Base-by-base conservation (phyloP, 163 green algal genomes). In the Scenedesmus sp. region DNA sequence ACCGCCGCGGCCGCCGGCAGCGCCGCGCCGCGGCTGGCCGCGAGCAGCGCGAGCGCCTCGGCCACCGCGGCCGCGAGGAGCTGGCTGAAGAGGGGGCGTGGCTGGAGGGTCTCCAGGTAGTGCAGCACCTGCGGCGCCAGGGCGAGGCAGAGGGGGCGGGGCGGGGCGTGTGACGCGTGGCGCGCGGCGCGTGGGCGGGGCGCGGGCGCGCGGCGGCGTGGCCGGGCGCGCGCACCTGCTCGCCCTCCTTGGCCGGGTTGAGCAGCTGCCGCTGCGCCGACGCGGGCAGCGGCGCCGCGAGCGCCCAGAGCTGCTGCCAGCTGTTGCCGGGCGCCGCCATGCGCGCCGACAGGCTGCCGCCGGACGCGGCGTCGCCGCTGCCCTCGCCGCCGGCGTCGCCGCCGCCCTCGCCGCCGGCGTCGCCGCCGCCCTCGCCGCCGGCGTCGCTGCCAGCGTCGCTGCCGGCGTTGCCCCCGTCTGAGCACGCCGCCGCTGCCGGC, bases 71-170 rank as follows among this genome's bases (percentile, higher is more conserved):
- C 58, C 1, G 78, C 81, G 53, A 93, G 74, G 64, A 97, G 84
- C 70, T 93, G 85, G 10, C 83, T 69, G 60, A 92, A 93, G 22
- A 95, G 65, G 28, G 81, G 80, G 0, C 34, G 51, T 2, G 91
- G 89, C 11, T 74, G 65, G 13, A 95, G 57, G 0, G 90, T 94
- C 67, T 97, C 94, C 50, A 97, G 76, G 45, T 89, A 91, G 76
- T 98, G 92, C 54, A 97, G 80, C 24, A 87, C 93, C 5, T 91
- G 89, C 10, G 14, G n/a, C n/a, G n/a, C n/a, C n/a, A n/a, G n/a
- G n/a, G n/a, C n/a, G n/a, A n/a, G n/a, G n/a, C n/a, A n/a, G n/a
- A n/a, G n/a, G n/a, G n/a, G n/a, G n/a, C n/a, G n/a, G n/a, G n/a
- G n/a, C n/a, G n/a, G n/a, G n/a, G n/a, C n/a, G n/a, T n/a, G n/a